Conservation (phyloP, 352 stramenopile genomes). For the Globisporangium apiculatum region DNA sequence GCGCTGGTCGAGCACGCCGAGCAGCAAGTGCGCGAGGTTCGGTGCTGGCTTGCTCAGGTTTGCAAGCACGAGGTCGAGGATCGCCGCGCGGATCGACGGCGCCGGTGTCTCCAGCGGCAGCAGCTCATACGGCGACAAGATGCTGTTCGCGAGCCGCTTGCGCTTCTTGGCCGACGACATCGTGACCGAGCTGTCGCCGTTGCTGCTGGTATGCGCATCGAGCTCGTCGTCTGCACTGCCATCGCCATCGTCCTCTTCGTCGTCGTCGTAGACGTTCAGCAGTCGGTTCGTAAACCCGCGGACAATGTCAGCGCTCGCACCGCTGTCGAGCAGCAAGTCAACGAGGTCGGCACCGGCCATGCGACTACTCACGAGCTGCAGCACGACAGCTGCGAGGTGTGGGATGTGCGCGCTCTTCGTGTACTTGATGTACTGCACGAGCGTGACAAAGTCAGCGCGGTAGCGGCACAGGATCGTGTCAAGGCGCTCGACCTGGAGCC, state of each 20-base stretch:
- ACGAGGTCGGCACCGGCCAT: constrained; percentile 56
- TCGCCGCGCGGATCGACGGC: constrained; percentile 52
- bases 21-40: constrained; percentile 68
- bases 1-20: constrained; percentile 45
- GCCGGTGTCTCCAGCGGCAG: constrained; percentile 30
- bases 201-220: neutral
- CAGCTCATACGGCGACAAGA: constrained; percentile 41
- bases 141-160: constrained; percentile 31
- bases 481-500: constrained; percentile 69
- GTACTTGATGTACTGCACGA: constrained; percentile 84
- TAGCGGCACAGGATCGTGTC: constrained; percentile 70
- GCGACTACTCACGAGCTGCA: constrained; percentile 60
- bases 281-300: constrained; percentile 77
- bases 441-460: constrained; percentile 65
- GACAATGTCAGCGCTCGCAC: constrained; percentile 56
- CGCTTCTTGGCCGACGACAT: constrained; percentile 34
- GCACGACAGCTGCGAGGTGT: constrained; percentile 57
- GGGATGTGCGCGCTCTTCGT: constrained; percentile 68
- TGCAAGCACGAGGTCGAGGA: constrained; percentile 71
- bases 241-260: constrained; percentile 17
- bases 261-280: constrained; percentile 58
- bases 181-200: constrained; percentile 22
- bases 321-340: constrained; percentile 62
- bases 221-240: constrained; percentile 14
- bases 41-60: constrained; percentile 70